phyloP scores from a whole-genome alignment of 169 alveolate genomes.

The Cryptosporidium meleagridis region DNA sequence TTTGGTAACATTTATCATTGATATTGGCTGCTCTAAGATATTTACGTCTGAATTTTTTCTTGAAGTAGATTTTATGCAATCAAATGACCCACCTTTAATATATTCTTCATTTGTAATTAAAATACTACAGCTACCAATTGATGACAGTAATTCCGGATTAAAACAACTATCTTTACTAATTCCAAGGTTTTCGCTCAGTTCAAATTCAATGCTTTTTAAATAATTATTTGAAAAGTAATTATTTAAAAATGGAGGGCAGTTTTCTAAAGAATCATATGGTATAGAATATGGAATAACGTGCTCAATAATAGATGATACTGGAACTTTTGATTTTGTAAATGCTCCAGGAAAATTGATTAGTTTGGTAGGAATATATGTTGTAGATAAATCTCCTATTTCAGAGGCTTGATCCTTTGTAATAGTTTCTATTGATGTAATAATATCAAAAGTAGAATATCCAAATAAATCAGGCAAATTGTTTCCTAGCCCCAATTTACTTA shows the following conservation, averaged over 20 bases:
- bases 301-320: conserved; percentile 29
- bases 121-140: conserved; percentile 7
- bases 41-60: background rate
- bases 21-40: conserved; percentile 41
- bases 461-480: conserved; percentile 21
- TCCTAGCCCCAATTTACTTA: background rate
- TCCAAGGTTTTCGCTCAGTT: conserved; percentile 5
- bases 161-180: conserved; percentile 12
- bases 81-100: conserved; percentile 30
- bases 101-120: conserved; percentile 25
- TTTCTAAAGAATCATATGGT: conserved; percentile 7
- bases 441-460: conserved; percentile 19
- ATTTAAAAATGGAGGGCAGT: conserved; percentile 15
- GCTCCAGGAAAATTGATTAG: conserved; percentile 28
- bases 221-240: background rate
- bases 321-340: conserved; percentile 31
- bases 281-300: conserved; percentile 34
- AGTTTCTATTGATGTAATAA: conserved; percentile 1
- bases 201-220: background rate
- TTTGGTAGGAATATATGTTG: background rate
- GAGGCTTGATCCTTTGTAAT: background rate
- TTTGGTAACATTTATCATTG: conserved; percentile 9
- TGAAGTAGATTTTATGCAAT: conserved; percentile 9
- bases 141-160: conserved; percentile 4
- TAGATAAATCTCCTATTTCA: conserved; percentile 44